These are phyloP conservation scores for Suillus spraguei DNA, from an alignment of 768 basidiomycete species.

Conservation along the genomic window DNA sequence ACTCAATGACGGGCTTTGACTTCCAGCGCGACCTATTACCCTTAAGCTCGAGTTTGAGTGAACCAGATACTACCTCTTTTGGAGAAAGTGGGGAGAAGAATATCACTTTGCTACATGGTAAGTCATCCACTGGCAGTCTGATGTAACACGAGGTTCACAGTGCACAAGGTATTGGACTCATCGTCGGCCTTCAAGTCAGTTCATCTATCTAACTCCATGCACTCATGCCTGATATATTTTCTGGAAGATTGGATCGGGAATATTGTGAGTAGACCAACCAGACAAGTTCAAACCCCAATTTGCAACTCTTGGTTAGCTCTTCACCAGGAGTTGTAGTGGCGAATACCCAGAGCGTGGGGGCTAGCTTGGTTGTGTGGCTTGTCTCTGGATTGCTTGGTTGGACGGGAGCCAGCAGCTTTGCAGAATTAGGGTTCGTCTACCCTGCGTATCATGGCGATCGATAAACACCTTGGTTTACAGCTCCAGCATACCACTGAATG, in stretches of 20 bases:
- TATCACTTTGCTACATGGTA: conserved; percentile 78
- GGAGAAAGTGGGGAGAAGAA: conserved; percentile 64
- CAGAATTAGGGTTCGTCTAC: conserved; percentile 77
- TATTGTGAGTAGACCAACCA: conserved; percentile 62
- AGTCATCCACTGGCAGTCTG: conserved; percentile 20
- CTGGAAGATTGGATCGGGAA: conserved; percentile 83
- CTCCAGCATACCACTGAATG: conserved; percentile 42
- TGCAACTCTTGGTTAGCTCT: conserved; percentile 52
- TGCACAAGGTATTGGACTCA: conserved; percentile 68
- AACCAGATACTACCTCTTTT: conserved; percentile 51
- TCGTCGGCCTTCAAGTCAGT: conserved; percentile 77
- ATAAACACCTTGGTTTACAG: conserved; percentile 15
- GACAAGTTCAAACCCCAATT: conserved; percentile 4
- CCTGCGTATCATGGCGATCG: not conserved
- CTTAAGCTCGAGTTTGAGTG: conserved; percentile 74
- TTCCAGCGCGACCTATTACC: conserved; percentile 80
- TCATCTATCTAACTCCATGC: not conserved
- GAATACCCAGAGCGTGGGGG: conserved; percentile 87
- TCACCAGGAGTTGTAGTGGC: conserved; percentile 92
- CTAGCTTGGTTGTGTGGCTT: conserved; percentile 86
- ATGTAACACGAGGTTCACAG: conserved; percentile 30
- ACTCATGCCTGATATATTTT: conserved; percentile 7
- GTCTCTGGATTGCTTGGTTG: conserved; percentile 83
- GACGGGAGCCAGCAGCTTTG: conserved; percentile 96
- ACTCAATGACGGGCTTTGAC: conserved; percentile 77